Base-by-base conservation (phyloP, 192 early-diverging fungal species). In the Coemansia sp. region DNA sequence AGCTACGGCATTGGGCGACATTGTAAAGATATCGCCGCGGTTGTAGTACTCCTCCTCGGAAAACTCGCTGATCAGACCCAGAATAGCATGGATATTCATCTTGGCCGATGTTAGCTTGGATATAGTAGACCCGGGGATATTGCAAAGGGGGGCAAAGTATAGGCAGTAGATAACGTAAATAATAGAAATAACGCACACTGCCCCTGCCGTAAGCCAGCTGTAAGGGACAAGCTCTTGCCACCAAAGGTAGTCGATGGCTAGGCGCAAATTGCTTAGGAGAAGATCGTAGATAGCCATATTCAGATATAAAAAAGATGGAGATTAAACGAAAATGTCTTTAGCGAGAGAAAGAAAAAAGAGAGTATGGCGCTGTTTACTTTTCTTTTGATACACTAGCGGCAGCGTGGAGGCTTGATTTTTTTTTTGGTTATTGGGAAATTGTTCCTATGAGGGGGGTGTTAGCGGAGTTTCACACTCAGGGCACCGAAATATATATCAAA, bases 1-100 rank as follows among this genome's bases (percentile, higher is more conserved):
- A 0, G 43, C 59, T 24, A 83, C 81, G 16, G 43, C 62, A 15
- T 71, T 66, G 20, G 81, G 72, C 1, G 66, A 61, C 8, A 75
- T 43, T 13, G 59, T 52, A 56, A 68, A 73, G 22, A 83, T 70
- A 49, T 78, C 65, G 50, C 81, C 76, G 60, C 78, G 73, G n/a
- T 29, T 37, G 40, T 70, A 67, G 63, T 75, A 67, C 47, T 70
- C 59, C 4, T 27, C 44, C 18, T 69, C 41, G 43, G 55, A 65
- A 1, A 59, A 41, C 10, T 80, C 62, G 18, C 45, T 41, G n/a
- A 78, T 30, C 9, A n/a, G 16, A 9, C 70, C 71, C 18, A 56
- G 24, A 1, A 67, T 13, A 2, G 67, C 43, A 8, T 64, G 10
- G 35, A 69, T 18, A 27, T 55, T 58, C 40, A 53, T 61, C 13